A percentile compares a stretch with the other conserved stretches of the same genome.
phyloP scores from a whole-genome alignment of 352 stramenopile species.

The Blastocystis sp. region DNA sequence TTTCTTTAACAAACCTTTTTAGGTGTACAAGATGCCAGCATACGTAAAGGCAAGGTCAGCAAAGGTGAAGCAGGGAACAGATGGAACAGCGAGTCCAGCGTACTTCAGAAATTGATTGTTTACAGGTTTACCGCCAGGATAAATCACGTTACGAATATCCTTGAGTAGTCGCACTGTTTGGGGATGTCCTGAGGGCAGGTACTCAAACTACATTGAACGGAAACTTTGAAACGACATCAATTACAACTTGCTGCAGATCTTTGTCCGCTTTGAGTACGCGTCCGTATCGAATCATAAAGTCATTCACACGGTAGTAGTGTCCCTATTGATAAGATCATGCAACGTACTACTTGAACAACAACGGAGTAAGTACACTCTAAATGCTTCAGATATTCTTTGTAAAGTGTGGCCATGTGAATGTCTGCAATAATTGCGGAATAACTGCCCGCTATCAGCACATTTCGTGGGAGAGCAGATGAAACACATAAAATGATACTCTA shows the following conservation, averaged over 20 bases:
- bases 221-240: not conserved
- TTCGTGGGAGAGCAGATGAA: not conserved
- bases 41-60: not conserved
- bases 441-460: not conserved
- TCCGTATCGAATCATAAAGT: not conserved
- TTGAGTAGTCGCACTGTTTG: not conserved
- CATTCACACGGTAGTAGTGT: not conserved
- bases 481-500: not conserved
- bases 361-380: not conserved
- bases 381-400: not conserved
- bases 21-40: not conserved
- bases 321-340: not conserved
- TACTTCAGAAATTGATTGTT: not conserved
- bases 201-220: not conserved
- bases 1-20: constrained; percentile 15
- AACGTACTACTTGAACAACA: not conserved
- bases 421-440: not conserved
- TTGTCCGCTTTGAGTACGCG: not conserved
- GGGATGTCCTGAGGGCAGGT: not conserved
- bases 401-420: not conserved
- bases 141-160: not conserved
- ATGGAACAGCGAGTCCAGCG: not conserved
- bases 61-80: not conserved
- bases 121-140: not conserved
- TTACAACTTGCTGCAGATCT: not conserved